Evolutionary conservation across 2,329 filamentous ascomycete genomes (phyloP).

Genomic region (Didymella lethalis): DNA sequence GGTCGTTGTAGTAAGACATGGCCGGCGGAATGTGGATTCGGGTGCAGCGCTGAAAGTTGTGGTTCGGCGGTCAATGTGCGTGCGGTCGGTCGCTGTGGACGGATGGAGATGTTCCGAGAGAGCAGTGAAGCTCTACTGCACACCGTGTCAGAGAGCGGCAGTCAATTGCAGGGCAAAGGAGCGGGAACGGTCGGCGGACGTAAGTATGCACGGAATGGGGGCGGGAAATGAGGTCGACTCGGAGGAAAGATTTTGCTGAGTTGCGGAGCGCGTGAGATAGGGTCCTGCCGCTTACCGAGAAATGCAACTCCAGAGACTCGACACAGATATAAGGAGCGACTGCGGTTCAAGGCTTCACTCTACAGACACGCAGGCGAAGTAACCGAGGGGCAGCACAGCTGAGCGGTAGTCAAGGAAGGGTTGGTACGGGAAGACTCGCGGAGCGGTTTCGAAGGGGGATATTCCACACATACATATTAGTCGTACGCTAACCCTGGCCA

Average conservation of each 20-base stretch:
- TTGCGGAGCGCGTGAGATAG: conserved; percentile 36
- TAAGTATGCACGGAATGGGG: conserved; percentile 33
- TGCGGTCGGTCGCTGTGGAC: background rate
- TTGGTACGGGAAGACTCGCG: conserved; percentile 36
- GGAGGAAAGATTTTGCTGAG: conserved; percentile 45
- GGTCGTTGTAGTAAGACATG: conserved; percentile 76
- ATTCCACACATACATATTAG: conserved; percentile 36
- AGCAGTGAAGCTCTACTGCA: conserved; percentile 28
- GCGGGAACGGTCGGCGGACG: conserved; percentile 25
- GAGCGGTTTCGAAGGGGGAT: conserved; percentile 43
- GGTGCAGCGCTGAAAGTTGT: conserved; percentile 11
- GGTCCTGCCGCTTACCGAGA: conserved; percentile 46
- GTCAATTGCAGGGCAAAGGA: conserved; percentile 32
- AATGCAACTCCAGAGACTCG: conserved; percentile 22
- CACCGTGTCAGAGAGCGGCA: conserved; percentile 23
- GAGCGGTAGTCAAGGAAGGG: conserved; percentile 29
- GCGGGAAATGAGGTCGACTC: conserved; percentile 40
- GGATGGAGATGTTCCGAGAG: conserved; percentile 19
- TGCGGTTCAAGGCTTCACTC: conserved; percentile 33
- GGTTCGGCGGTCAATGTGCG: background rate
- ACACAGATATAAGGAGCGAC: conserved; percentile 43
- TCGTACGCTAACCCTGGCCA: conserved; percentile 40
- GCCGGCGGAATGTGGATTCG: conserved; percentile 16
- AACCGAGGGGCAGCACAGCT: conserved; percentile 31
- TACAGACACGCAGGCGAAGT: conserved; percentile 35